Percentiles rank a stretch among this genome's conserved stretches.
These are phyloP conservation scores for Sporobolomyces phaffii DNA, from an alignment of 768 basidiomycete genomes.

Conservation along the genomic window DNA sequence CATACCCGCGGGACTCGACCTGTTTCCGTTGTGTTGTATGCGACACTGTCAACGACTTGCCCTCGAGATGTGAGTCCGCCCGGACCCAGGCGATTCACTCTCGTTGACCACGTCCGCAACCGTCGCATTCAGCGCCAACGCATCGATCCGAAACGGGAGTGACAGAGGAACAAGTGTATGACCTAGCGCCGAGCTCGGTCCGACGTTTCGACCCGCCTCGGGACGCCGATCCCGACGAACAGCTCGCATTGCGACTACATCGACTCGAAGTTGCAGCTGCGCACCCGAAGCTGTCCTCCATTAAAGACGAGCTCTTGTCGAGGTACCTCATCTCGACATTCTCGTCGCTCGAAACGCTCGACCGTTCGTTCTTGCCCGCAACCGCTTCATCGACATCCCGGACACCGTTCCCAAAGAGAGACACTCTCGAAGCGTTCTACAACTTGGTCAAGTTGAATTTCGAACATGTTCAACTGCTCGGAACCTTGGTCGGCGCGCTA, in stretches of 20 bases:
- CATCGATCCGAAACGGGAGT: too few species aligned
- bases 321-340: background rate
- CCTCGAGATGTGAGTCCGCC: background rate
- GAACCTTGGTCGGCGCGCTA: background rate
- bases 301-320: constrained; percentile 3
- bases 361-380: background rate
- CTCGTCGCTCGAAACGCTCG: constrained; percentile 18
- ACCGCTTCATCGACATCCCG: background rate
- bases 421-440: constrained; percentile 9
- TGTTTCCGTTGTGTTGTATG: constrained; percentile 23
- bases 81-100: too few species aligned
- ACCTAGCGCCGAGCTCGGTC: too few species aligned
- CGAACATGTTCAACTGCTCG: background rate
- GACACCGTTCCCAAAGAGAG: background rate
- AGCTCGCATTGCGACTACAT: background rate
- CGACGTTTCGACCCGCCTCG: too few species aligned
- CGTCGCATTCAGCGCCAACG: too few species aligned
- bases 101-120: too few species aligned
- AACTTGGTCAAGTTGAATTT: background rate
- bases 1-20: constrained; percentile 1
- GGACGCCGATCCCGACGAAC: constrained; percentile 3
- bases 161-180: background rate
- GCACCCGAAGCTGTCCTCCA: too few species aligned
- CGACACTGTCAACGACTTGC: constrained; percentile 10
- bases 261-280: background rate